phyloP scores from a whole-genome alignment of 495 filamentous ascomycete species.

The Trichoderma erinaceum region DNA sequence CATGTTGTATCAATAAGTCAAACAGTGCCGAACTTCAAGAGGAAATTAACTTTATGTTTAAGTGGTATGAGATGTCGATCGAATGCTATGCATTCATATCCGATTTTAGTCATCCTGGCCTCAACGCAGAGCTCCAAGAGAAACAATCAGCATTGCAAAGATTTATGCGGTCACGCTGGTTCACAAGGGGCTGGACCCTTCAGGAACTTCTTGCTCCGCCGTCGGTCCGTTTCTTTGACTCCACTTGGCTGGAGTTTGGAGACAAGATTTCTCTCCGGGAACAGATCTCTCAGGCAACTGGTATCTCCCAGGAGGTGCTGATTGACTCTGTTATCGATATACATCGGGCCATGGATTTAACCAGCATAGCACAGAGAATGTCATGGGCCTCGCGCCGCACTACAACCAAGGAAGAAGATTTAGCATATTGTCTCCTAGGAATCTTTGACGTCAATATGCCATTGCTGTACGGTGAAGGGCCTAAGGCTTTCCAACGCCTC shows the following conservation, averaged over 20 bases:
- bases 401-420: constrained; percentile 33
- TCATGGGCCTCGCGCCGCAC: constrained; percentile 31
- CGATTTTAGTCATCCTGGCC: constrained; percentile 24
- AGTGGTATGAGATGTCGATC: constrained; percentile 31
- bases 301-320: constrained; percentile 26
- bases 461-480: constrained; percentile 39
- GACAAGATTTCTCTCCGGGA: constrained; percentile 22
- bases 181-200: constrained; percentile 19
- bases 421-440: constrained; percentile 39
- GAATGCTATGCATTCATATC: constrained; percentile 37
- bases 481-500: constrained; percentile 22
- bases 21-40: constrained; percentile 34
- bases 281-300: constrained; percentile 26
- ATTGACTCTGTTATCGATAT: constrained; percentile 10
- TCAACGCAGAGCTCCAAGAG: neutral
- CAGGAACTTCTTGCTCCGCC: constrained; percentile 34
- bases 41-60: constrained; percentile 25
- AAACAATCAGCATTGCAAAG: constrained; percentile 6
- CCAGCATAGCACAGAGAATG: constrained; percentile 31
- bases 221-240: constrained; percentile 28
- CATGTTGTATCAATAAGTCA: constrained; percentile 40
- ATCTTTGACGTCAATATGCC: constrained; percentile 42
- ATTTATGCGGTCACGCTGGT: constrained; percentile 26
- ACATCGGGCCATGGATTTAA: neutral
- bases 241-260: constrained; percentile 28